Base-by-base conservation (phyloP, 2,329 filamentous ascomycete species). In the Xylariaceae sp. region DNA sequence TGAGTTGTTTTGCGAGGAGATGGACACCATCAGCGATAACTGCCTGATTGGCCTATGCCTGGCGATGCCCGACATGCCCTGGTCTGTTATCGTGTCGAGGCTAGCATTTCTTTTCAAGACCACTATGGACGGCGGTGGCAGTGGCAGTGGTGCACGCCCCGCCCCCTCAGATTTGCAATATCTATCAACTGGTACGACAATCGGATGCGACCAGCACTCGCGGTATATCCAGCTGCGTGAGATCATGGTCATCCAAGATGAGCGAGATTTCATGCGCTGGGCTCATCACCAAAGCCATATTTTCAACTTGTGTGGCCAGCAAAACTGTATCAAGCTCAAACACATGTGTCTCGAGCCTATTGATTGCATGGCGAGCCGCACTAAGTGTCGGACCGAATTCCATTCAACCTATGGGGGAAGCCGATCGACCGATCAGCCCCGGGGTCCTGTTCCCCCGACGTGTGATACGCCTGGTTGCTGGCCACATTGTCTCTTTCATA, bases 251-350 rank as follows among this genome's bases (percentile, higher is more conserved):
- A 56, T 56, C 32, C 46, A 49, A 29, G 47, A 56, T 19, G 53
- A 50, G 54, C 21, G 50, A 30, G 54, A 53, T 26, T 56, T 53
- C 22, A 53, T 50, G 46, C 41, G 50, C n/a, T 56, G 50, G 54
- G 50, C 47, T 15, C 46, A 44, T 16, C 36, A 53, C n/a, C 50
- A 56, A 12, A 53, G 50, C 37, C 50, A 53, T 44, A 8, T 53
- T 3, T 53, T 53, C 26, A 53, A 50, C 29, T 29, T 53, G 7
- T 56, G 54, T 21, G 50, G 54, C 37, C 54, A 49, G 5, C 46
- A 16, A 7, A 50, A 45, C 8, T 56, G 54, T 21, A 50, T 56
- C 15, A 56, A 56, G 42, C 21, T 56, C 7, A 47, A 47, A 13
- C 54, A 53, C 39, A 50, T 56, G 22, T 53, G 50, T 18, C 50